Percentiles rank a stretch among this genome's conserved stretches.
Evolutionary conservation across 345 rosid species (phyloP).

Genomic region (Noccaea bulbosa): DNA sequence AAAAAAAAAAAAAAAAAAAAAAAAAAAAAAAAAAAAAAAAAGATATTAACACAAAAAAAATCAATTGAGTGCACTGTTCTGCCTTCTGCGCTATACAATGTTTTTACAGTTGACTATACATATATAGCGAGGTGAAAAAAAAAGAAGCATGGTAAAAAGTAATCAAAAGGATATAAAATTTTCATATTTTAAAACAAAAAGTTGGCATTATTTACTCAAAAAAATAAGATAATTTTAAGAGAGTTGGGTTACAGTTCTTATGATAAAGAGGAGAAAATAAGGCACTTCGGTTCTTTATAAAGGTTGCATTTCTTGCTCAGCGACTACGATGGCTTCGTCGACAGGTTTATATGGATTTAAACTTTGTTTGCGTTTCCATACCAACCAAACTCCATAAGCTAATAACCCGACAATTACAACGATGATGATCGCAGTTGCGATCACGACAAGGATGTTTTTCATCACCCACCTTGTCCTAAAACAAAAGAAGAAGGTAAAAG

Average conservation of each 20-base stretch:
- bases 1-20: too few species aligned
- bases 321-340: slow-evolving; percentile 42
- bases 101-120: slow-evolving; percentile 11
- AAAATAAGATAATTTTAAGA: slow-evolving; percentile 6
- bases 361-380: slow-evolving; percentile 53
- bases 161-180: background rate
- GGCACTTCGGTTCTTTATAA: slow-evolving; percentile 29
- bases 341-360: slow-evolving; percentile 61
- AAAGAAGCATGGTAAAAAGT: background rate
- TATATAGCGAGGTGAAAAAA: background rate
- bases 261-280: background rate
- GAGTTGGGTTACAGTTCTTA: slow-evolving; percentile 17
- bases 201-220: slow-evolving; percentile 39
- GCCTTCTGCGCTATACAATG: background rate
- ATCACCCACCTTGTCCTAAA: slow-evolving; percentile 71
- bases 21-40: too few species aligned
- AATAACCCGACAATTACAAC: slow-evolving; percentile 42
- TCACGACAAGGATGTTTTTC: slow-evolving; percentile 38
- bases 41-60: too few species aligned
- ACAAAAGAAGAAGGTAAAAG: background rate
- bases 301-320: slow-evolving; percentile 73
- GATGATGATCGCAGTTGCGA: slow-evolving; percentile 20
- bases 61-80: slow-evolving; percentile 5
- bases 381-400: slow-evolving; percentile 52
- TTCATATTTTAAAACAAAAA: slow-evolving; percentile 10